Evolutionary conservation across 2,329 filamentous ascomycete genomes (phyloP).

Genomic region (Parascedosporium putredinis): DNA sequence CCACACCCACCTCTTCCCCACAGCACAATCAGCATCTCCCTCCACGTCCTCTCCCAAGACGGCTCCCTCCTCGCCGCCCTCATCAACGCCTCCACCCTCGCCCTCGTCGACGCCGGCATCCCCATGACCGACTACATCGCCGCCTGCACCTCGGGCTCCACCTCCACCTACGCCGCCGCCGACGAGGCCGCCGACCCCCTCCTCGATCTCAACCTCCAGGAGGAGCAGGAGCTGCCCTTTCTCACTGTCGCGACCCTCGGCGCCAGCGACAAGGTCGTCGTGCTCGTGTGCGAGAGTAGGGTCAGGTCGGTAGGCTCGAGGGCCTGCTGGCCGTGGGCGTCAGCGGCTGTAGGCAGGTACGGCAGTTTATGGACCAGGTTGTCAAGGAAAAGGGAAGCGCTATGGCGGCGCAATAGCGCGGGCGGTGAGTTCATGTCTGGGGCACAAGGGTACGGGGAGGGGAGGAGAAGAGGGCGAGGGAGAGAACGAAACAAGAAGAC

Average conservation of each 20-base stretch:
- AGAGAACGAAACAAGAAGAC: slow-evolving; percentile 40
- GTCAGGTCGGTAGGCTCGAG: slow-evolving; percentile 74
- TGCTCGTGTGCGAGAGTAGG: slow-evolving; percentile 76
- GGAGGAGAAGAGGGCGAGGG: no score
- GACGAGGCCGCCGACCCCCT: slow-evolving; percentile 66
- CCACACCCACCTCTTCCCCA: slow-evolving; percentile 86
- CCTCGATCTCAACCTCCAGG: slow-evolving; percentile 66
- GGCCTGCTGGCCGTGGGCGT: slow-evolving; percentile 88
- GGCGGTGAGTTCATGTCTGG: no score
- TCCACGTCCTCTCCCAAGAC: slow-evolving; percentile 84
- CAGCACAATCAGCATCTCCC: slow-evolving; percentile 68
- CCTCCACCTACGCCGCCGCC: slow-evolving; percentile 52
- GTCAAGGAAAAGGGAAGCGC: slow-evolving; percentile 60
- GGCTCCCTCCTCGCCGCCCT: slow-evolving; percentile 83
- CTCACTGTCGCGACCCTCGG: slow-evolving; percentile 77
- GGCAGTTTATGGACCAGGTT: slow-evolving; percentile 69
- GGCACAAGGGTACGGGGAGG: no score
- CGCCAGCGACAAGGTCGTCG: slow-evolving; percentile 61
- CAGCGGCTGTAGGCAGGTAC: slow-evolving; percentile 81
- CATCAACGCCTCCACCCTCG: slow-evolving; percentile 83
- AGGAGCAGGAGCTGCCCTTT: slow-evolving; percentile 82
- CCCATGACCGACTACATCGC: slow-evolving; percentile 90
- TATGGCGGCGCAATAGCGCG: no score
- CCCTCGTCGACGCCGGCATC: slow-evolving; percentile 86
- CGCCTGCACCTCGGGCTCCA: slow-evolving; percentile 78